Conservation (phyloP, 768 basidiomycete genomes). For the Boletus pseudo-olivaceus region DNA sequence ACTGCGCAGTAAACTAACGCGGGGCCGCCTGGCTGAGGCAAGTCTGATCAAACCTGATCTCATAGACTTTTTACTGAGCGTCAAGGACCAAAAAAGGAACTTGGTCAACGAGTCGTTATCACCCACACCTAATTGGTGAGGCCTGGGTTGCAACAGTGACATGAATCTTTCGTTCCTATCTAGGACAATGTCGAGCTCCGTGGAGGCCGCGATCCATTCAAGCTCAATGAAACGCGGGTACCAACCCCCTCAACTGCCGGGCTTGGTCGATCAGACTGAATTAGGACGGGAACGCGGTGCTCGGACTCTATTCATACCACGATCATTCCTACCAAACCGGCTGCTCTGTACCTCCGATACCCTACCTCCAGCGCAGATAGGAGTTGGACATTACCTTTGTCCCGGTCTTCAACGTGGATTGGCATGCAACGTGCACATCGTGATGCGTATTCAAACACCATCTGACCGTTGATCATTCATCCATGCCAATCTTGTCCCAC, state of each 20-base stretch:
- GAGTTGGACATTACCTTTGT: constrained; percentile 5
- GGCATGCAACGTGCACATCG: constrained; percentile 19
- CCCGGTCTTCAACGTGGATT: constrained; percentile 18
- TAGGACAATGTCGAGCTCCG: constrained; percentile 16
- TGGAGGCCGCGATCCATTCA: constrained; percentile 17
- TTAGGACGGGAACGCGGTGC: constrained; percentile 7
- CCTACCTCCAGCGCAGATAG: constrained; percentile 11
- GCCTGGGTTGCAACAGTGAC: constrained; percentile 5
- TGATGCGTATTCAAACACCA: constrained; percentile 6
- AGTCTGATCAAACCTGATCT: constrained; percentile 7
- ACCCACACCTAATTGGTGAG: constrained; percentile 23
- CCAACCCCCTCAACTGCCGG: constrained; percentile 5
- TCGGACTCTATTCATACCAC: constrained; percentile 18
- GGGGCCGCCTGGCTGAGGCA: constrained; percentile 12
- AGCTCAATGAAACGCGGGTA: constrained; percentile 11
- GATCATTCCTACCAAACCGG: constrained; percentile 6
- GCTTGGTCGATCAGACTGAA: constrained; percentile 4
- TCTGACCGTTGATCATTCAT: constrained; percentile 2
- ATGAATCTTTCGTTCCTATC: constrained; percentile 7
- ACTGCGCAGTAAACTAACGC: constrained; percentile 13
- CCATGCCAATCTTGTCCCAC: constrained; percentile 2
- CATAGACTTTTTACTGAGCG: background rate
- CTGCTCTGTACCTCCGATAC: constrained; percentile 8
- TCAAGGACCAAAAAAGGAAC: background rate
- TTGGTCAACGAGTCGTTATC: constrained; percentile 9